Conservation (phyloP, 2,329 filamentous ascomycete genomes). For the Hypoxylon sp. region DNA sequence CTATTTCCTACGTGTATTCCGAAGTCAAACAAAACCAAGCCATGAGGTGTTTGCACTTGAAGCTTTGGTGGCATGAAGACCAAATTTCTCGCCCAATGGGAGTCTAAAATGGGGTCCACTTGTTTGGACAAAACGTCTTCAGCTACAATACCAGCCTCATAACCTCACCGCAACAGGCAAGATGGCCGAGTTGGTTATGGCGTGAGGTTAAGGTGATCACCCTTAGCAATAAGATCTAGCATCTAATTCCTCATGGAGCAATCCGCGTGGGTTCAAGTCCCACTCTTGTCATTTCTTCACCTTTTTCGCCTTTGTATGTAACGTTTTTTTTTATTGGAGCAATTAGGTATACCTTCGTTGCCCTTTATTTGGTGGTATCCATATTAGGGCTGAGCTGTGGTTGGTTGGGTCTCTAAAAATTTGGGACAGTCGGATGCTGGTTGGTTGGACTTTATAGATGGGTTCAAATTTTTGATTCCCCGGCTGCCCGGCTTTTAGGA, state of each 20-base stretch:
- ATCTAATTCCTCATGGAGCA: conserved; percentile 45
- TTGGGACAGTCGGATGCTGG: neutral
- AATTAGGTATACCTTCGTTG: neutral
- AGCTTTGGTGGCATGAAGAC: neutral
- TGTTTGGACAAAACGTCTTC: neutral
- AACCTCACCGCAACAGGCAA: conserved; percentile 39
- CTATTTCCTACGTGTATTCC: no score
- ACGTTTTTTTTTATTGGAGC: neutral
- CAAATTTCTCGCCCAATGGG: neutral
- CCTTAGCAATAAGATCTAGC: conserved; percentile 42
- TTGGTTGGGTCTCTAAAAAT: neutral
- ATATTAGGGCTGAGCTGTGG: neutral
- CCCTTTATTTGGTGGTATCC: neutral
- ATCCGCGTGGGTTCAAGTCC: conserved; percentile 56
- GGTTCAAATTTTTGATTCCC: neutral
- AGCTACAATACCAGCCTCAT: neutral
- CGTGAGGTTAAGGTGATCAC: conserved; percentile 55
- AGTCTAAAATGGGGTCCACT: neutral
- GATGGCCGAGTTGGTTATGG: conserved; percentile 58
- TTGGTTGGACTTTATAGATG: neutral
- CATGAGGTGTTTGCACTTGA: neutral
- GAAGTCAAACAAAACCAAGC: neutral
- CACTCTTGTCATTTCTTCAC: conserved; percentile 48
- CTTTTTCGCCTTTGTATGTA: neutral
- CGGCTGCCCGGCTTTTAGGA: neutral